Base-by-base conservation (phyloP, 2,329 filamentous ascomycete genomes). In the Cladosporium phlei region DNA sequence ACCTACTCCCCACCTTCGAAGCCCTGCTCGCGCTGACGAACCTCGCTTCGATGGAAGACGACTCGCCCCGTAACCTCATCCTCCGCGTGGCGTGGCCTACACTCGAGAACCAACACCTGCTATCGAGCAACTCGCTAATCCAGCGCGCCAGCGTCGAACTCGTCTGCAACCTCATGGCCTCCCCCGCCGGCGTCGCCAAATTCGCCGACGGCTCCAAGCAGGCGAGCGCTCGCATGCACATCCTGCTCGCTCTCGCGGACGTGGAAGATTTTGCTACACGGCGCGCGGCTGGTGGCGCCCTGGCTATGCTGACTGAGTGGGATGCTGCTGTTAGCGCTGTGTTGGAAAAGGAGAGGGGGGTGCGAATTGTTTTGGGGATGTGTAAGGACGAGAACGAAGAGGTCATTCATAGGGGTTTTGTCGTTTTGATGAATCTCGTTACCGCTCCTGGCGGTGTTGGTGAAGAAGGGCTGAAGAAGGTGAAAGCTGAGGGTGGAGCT, bases 21-120 rank as follows among this genome's bases (percentile, higher is more conserved):
- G 78, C 85, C 1, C 77, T 98, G 7, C 85, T 97, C 65, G 91
- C 93, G 0, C 78, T 98, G 27, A 97, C 93, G 0, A 98, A 98
- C 58, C 78, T 98, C 6, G 93, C 91, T 0, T 94, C 88, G 0
- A 65, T 72, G 39, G 84, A 90, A 44, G 77, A 84, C 32, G 61
- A 69, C 25, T 78, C 81, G 5, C 76, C 79, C 5, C 78, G 83
- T 34, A 73, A 77, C 27, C 73, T 77, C 12, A 90, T 95, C 39
- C 80, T 95, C 27, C 80, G 85, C 8, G 72, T 78, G 3, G 80
- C 84, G 1, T 95, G 88, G 79, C 64, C 80, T 1, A 79, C 80
- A 16, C 76, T 95, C 33, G 93, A 97, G 64, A 88, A 96, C 55
- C 78, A 90, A 14, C 72, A 97, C 1, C 75, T 97, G 0, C 77